Evolutionary conservation across 2,329 filamentous ascomycete species (phyloP).

Genomic region (Fusarium sp.): DNA sequence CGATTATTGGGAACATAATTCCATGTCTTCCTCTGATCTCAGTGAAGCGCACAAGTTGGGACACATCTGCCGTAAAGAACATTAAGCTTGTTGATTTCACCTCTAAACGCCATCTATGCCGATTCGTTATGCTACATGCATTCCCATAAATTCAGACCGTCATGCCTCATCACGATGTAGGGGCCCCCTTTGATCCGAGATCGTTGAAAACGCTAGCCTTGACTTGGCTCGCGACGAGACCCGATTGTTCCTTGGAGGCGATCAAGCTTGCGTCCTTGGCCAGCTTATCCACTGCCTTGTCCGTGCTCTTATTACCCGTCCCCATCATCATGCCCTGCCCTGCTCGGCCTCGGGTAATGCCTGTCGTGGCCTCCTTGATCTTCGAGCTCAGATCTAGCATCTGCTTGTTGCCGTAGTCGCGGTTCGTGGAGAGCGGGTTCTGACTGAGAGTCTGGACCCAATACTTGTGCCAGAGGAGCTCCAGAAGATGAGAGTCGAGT

Average conservation of each 20-base stretch:
- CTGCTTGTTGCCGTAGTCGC: constrained; percentile 92
- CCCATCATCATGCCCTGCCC: constrained; percentile 44
- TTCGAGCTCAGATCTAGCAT: constrained; percentile 89
- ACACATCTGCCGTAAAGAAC: constrained; percentile 2
- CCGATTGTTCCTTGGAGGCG: constrained; percentile 70
- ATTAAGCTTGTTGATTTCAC: constrained; percentile 31
- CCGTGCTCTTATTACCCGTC: constrained; percentile 40
- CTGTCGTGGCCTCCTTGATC: constrained; percentile 71
- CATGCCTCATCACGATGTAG: constrained; percentile 25
- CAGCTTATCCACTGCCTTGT: constrained; percentile 68
- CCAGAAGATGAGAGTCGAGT: constrained; percentile 86
- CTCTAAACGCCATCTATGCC: constrained; percentile 48
- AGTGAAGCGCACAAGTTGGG: background rate
- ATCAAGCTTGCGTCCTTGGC: constrained; percentile 71
- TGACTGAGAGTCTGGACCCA: constrained; percentile 97
- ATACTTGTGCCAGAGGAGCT: constrained; percentile 98
- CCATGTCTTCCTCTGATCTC: background rate
- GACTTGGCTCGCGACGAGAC: constrained; percentile 69
- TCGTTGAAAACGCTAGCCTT: constrained; percentile 71
- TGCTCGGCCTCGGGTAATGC: constrained; percentile 44
- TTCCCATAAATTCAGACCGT: constrained; percentile 32
- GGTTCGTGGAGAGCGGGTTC: constrained; percentile 88
- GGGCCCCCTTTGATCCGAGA: constrained; percentile 45
- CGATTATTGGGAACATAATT: background rate
- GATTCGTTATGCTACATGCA: constrained; percentile 36